Conservation (phyloP, 2,329 filamentous ascomycete genomes). For the Alternaria longipes region DNA sequence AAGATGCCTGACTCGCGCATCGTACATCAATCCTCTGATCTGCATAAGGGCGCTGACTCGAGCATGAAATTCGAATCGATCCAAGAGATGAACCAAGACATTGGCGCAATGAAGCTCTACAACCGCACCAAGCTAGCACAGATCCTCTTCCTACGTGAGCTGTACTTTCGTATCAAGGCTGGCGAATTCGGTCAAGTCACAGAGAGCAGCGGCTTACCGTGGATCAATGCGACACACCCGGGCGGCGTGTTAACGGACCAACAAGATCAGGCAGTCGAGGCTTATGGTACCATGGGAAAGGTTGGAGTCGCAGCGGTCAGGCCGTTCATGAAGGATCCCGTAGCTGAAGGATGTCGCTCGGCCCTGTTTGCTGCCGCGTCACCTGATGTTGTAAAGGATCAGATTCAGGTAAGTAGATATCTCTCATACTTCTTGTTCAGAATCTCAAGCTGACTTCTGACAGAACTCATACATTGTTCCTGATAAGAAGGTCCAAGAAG, state of each 20-base stretch:
- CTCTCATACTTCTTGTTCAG: background rate
- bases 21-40: conserved; percentile 61
- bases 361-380: conserved; percentile 61
- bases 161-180: conserved; percentile 51
- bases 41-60: conserved; percentile 55
- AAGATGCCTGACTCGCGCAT: conserved; percentile 58
- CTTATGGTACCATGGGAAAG: conserved; percentile 59
- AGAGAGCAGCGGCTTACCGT: conserved; percentile 53
- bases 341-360: conserved; percentile 58
- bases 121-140: conserved; percentile 61
- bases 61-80: conserved; percentile 55
- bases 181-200: conserved; percentile 39
- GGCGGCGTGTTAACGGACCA: conserved; percentile 61
- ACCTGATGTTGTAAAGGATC: conserved; percentile 54
- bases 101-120: conserved; percentile 60
- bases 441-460: background rate
- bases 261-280: conserved; percentile 59
- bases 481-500: conserved; percentile 58
- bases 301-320: conserved; percentile 55
- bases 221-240: conserved; percentile 61
- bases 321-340: conserved; percentile 62
- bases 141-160: conserved; percentile 56
- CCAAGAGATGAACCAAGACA: conserved; percentile 60
- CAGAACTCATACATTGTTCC: conserved; percentile 60
- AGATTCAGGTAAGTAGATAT: conserved; percentile 42